Evolutionary conservation across 345 rosid genomes (phyloP).

Genomic region (Crucihimalaya himalaica): DNA sequence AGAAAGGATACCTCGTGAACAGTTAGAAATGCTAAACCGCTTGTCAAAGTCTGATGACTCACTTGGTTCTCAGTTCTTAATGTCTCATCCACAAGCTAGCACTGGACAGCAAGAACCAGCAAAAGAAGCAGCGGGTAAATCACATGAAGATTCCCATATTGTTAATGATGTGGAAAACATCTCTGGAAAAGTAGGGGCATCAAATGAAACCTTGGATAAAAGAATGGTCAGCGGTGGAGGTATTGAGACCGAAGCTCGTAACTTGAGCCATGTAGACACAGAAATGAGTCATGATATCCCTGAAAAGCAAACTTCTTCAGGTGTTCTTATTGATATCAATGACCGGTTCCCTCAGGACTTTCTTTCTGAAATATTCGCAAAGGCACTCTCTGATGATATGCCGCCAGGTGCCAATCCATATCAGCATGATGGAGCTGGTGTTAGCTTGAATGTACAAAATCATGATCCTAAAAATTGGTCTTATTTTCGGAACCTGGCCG

Average conservation of each 20-base stretch:
- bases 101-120: slow-evolving; percentile 54
- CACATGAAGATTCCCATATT: slow-evolving; percentile 41
- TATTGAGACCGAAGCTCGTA: slow-evolving; percentile 26
- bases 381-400: slow-evolving; percentile 55
- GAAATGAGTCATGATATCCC: slow-evolving; percentile 23
- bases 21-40: slow-evolving; percentile 72
- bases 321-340: slow-evolving; percentile 74
- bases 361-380: slow-evolving; percentile 75
- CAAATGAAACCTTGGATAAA: slow-evolving; percentile 28
- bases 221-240: slow-evolving; percentile 24
- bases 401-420: slow-evolving; percentile 44
- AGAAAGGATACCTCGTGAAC: slow-evolving; percentile 81
- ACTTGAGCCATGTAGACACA: slow-evolving; percentile 27
- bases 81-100: slow-evolving; percentile 62
- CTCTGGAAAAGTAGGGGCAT: slow-evolving; percentile 19
- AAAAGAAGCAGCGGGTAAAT: slow-evolving; percentile 52
- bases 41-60: slow-evolving; percentile 88
- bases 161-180: slow-evolving; percentile 40
- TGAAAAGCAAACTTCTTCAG: slow-evolving; percentile 36
- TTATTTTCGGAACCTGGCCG: slow-evolving; percentile 82
- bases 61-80: slow-evolving; percentile 76
- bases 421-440: slow-evolving; percentile 69
- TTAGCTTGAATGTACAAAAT: slow-evolving; percentile 80
- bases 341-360: slow-evolving; percentile 87
- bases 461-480: slow-evolving; percentile 93